Evolutionary conservation across 2,329 filamentous ascomycete genomes (phyloP), one percentile per base, ranked within the genome.

Genomic region (Paramyrothecium roridum): DNA sequence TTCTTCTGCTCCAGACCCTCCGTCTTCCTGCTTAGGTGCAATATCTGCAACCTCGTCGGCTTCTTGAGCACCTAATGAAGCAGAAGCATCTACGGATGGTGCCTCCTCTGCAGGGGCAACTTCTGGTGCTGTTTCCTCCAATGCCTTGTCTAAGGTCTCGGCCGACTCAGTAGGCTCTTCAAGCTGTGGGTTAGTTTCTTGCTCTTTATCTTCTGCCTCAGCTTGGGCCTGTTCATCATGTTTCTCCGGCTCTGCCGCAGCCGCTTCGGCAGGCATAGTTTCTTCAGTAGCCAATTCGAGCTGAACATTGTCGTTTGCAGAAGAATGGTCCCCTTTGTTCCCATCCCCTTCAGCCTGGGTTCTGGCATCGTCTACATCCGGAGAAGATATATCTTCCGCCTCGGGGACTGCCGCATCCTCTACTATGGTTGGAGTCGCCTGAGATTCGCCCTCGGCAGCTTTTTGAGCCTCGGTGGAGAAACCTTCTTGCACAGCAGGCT

Each of bases 1-100:
- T 48, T 60, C 62, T 51, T 54, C 50, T 56, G 59, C 33, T 40
- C 62, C 63, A 46, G 59, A 6, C n/a, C 7, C 37, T 43, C n/a
- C 13, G 13, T 16, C 37, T 16, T 43, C 37, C 37, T 43, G 37
- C 37, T 43, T 19, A 17, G 12, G 37, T 13, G 4, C 37, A 43
- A 6, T 13, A 43, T 43, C 54, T 33, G 53, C 49, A 20, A 56
- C 54, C 40, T 61, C 58, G 26, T 40, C 52, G 10, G 54, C 40
- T 17, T 59, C 63, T 52, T 66, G 61, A 50, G 62, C 52, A 20
- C 61, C 55, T 17, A 13, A 17, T 16, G 37, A 3, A 43, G 37
- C 12, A 43, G 37, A 19, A 17, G 37, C 37, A 8, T 43, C 50
- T 52, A 48, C 50, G 11, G 33, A 43, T 45, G 48, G 45, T 21